Evolutionary conservation across 768 basidiomycete species (phyloP), one percentile per base, ranked within the genome.

Genomic region (Nevesoporus exiguus): DNA sequence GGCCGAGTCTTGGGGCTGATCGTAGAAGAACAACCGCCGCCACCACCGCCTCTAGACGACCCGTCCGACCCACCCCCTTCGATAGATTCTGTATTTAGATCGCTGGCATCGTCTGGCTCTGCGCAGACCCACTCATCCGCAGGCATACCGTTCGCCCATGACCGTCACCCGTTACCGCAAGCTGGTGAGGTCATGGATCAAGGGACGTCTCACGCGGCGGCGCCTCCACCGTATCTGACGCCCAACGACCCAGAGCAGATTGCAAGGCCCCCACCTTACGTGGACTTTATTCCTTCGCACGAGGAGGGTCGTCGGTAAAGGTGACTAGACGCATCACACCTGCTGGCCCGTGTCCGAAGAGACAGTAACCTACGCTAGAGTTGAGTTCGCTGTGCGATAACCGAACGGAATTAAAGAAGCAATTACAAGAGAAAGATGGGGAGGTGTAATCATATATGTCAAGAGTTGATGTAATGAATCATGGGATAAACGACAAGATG

Each of bases 1-100:
- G 77, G 83, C 31, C 83, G 84, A 59, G 79, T 78, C 3, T 68
- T 90, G 41, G 80, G 77, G 39, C 64, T 89, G 41, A 80, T 81
- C 14, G 72, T 85, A 31, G 84, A 84, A 45, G 51, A 70, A 63
- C 59, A 72, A 75, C 83, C 78, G 1, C 90, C 88, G 0, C 91
- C 90, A 5, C 89, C 90, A 0, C 86, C 86, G 17, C 83, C 85
- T 31, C 79, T 92, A 75, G 91, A 93, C 62, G 91, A 93, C 68
- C 91, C 91, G 21, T 85, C 84, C 2, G 91, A 93, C 66, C 91
- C 90, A 21, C 91, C 91, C 5, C 91, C 91, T 13, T 89, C 88
- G 7, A 93, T 93, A 61, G 88, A 93, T 69, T 90, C 88, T 9
- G 86, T 84, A 46, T 90, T 86, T 63, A 77, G 77, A 61, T 72